Evolutionary conservation across 345 rosid species (phyloP), one percentile per base, ranked within the genome.

Genomic region (Eucalyptus camaldulensis): DNA sequence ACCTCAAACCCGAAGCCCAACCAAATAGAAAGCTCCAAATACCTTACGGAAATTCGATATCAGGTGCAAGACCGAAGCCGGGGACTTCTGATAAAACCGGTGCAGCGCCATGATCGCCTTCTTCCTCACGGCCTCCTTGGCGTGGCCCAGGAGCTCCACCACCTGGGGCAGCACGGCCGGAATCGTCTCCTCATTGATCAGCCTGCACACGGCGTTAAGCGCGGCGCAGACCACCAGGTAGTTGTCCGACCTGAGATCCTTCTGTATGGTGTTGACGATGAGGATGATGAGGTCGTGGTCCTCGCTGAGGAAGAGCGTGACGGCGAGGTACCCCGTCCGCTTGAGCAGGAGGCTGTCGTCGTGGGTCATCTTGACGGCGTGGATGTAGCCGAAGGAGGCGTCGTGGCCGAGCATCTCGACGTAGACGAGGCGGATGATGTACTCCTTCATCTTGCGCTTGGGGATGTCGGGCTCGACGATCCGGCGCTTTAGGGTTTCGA

Each of bases 321-420:
- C 99, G 3, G 99, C 99, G 87, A 98, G 89, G 95, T 98, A 98
- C 13, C 99, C 99, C 17, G 99, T 97, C 87, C 99, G 95, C 90
- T 98, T 98, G 80, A 97, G 97, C 45, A 92, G 92, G 14, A 97
- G 93, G 87, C 69, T 93, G 72, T 97, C 99, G 86, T 98, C 97
- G 92, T 98, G 99, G 4, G 99, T 98, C 99, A 98, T 98, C 93
- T 98, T 98, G 45, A 98, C 99, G 89, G 99, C 99, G 91, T 98
- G 98, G 90, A 98, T 98, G 94, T 98, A 96, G 16, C 99, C 99
- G 81, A 98, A 98, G 13, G 99, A 98, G 80, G 99, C 99, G 89
- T 97, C 99, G 90, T 98, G 99, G 49, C 99, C 99, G 27, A 98
- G 95, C 99, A 98, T 98, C 95, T 98, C 99, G 49, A 98, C 93